Evolutionary conservation across 164 flowering plant species (phyloP).

Genomic region (Umbilicus rupestris): DNA sequence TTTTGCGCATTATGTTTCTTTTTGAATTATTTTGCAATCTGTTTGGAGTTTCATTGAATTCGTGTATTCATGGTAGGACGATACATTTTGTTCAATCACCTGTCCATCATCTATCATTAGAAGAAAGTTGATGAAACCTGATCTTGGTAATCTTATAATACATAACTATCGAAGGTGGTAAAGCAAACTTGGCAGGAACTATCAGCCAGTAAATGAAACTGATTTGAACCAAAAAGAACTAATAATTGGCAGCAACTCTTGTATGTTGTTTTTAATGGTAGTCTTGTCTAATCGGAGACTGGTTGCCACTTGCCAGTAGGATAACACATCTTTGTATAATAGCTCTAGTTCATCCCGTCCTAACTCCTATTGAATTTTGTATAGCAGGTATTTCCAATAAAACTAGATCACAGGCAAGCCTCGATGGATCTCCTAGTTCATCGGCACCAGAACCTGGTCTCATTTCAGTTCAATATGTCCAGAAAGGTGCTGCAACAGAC

Average conservation of each 20-base stretch:
- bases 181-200: too few relatives aligned
- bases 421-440: conserved; percentile 23
- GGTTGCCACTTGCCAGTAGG: too few relatives aligned
- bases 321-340: background rate
- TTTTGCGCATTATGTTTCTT: background rate
- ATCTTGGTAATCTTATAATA: too few relatives aligned
- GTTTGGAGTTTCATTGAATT: background rate
- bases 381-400: conserved; percentile 30
- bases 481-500: conserved; percentile 13
- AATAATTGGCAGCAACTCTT: too few relatives aligned
- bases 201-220: too few relatives aligned
- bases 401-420: conserved; percentile 11
- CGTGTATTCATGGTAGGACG: background rate
- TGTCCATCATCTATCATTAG: background rate
- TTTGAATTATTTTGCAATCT: background rate
- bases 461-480: conserved; percentile 25
- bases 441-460: conserved; percentile 16
- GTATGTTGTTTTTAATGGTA: too few relatives aligned
- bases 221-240: too few relatives aligned
- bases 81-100: background rate
- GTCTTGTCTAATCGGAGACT: too few relatives aligned
- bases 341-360: background rate
- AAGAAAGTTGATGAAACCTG: too few relatives aligned
- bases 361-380: background rate
- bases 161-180: too few relatives aligned